Percentiles rank a stretch among this genome's conserved stretches.
Evolutionary conservation across 345 rosid genomes (phyloP).

Genomic region (Pelargonium nanum): DNA sequence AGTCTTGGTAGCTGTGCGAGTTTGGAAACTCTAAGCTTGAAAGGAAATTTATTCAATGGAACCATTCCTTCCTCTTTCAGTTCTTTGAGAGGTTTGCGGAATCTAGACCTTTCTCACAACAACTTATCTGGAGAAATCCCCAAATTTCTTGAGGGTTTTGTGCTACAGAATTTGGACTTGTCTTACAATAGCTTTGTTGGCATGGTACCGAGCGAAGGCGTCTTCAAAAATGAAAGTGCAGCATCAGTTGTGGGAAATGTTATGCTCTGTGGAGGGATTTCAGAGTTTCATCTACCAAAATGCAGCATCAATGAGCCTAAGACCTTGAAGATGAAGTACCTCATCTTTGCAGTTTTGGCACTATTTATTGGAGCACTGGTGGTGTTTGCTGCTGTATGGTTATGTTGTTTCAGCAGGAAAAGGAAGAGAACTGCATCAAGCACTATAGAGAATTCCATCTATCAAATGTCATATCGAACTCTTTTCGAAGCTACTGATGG

Average conservation of each 20-base stretch:
- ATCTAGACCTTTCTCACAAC: slow-evolving; percentile 5
- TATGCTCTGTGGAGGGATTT: slow-evolving; percentile 5
- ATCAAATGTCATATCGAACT: slow-evolving; percentile 2
- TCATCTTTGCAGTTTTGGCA: neutral
- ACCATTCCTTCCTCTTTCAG: neutral
- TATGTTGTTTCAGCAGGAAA: neutral
- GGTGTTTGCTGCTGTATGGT: neutral
- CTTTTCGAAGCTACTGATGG: slow-evolving; percentile 12
- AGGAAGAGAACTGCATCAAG: neutral
- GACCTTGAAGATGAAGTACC: neutral
- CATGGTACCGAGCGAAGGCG: neutral
- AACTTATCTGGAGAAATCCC: slow-evolving; percentile 2
- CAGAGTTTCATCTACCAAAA: neutral
- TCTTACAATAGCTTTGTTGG: slow-evolving; percentile 9
- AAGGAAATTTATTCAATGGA: slow-evolving; percentile 4
- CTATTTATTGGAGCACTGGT: neutral
- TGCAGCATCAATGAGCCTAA: slow-evolving; percentile 1
- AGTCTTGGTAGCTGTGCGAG: slow-evolving; percentile 7
- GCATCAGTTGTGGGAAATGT: neutral
- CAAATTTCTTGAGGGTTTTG: neutral
- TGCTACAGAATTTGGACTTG: slow-evolving; percentile 1
- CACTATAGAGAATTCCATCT: neutral
- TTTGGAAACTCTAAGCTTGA: slow-evolving; percentile 4
- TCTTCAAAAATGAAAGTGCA: neutral
- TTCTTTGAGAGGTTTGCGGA: neutral